Evolutionary conservation across 192 early-diverging fungal species (phyloP), one percentile per base, ranked within the genome.

Genomic region (Umbelopsis isabellina): DNA sequence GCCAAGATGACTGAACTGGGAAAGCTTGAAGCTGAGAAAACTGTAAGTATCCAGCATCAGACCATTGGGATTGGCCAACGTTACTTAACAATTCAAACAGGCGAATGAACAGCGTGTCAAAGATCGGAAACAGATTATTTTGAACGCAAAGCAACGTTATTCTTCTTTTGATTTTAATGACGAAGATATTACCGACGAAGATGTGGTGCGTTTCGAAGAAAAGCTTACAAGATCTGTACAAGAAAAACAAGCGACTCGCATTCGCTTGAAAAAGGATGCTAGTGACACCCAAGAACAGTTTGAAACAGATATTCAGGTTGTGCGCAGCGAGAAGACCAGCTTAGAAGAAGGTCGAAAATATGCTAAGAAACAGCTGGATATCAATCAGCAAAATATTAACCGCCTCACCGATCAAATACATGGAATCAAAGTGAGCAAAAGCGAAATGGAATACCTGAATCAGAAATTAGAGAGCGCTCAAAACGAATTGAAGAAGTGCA

Each of bases 21-120:
- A 33, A 78, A 87, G 48, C 66, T 89, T 2, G 80, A 89, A 75
- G 88, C 90, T 7, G 80, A 83, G 65, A 20, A 78, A 23, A 76
- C 85, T 22, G 85, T 87, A 48, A 35, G 49, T 2, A 23, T 0
- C 27, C 27, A 2, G 1, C 35, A 72, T 66, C 71, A 46, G n/a
- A 12, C 41, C 35, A 49, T 46, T 22, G 3, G 16, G 6, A 65
- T 21, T 48, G 33, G 1, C 15, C 25, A 9, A 48, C 22, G 2
- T 25, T n/a, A 21, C 4, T 13, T 4, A 27, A 52, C 20, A 44
- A 41, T n/a, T 58, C 67, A 15, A 48, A 5, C 23, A 80, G 76
- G 71, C 70, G n/a, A 51, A 87, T 55, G 71, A 71, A 6, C 33
- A 76, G 49, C 50, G 65, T 46, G 33, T 83, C 13, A 41, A 46